Percentiles rank a stretch among this genome's conserved stretches.
Conservation (phyloP, 1,139 yeast species). For the Magnusiomyces tetraspermus region DNA sequence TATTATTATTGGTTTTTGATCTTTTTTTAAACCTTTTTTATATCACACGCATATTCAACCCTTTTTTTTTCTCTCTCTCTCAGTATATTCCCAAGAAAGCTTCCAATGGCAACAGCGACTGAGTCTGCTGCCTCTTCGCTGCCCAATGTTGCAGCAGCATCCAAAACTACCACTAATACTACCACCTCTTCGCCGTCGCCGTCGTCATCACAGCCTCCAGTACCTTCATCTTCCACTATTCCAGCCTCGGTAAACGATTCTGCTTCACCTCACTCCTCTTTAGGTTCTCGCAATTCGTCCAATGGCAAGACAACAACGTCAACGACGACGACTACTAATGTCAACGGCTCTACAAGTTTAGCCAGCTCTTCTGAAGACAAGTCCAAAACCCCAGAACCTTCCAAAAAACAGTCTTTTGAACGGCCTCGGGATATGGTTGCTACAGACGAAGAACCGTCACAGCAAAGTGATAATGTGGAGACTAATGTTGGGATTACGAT, state of each 20-base stretch:
- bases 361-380: background rate
- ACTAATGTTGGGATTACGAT: background rate
- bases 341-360: background rate
- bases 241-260: background rate
- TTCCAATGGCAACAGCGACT: slow-evolving; percentile 3
- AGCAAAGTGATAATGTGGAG: background rate
- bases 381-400: background rate
- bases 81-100: too few relatives aligned
- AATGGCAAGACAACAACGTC: too few relatives aligned
- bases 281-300: too few relatives aligned
- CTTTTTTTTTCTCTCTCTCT: too few relatives aligned
- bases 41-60: too few relatives aligned
- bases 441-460: background rate
- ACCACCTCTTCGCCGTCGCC: background rate
- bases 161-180: background rate
- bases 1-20: too few relatives aligned
- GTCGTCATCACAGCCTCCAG: background rate
- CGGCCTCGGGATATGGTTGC: too few relatives aligned
- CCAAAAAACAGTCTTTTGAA: too few relatives aligned
- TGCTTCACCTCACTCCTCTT: background rate
- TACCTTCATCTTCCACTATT: background rate
- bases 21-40: too few relatives aligned
- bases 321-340: background rate
- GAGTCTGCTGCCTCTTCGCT: slow-evolving; percentile 1
- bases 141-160: background rate